Evolutionary conservation across 1,284 basidiomycete species (phyloP), one percentile per base, ranked within the genome.

Genomic region (Irpex sp.): DNA sequence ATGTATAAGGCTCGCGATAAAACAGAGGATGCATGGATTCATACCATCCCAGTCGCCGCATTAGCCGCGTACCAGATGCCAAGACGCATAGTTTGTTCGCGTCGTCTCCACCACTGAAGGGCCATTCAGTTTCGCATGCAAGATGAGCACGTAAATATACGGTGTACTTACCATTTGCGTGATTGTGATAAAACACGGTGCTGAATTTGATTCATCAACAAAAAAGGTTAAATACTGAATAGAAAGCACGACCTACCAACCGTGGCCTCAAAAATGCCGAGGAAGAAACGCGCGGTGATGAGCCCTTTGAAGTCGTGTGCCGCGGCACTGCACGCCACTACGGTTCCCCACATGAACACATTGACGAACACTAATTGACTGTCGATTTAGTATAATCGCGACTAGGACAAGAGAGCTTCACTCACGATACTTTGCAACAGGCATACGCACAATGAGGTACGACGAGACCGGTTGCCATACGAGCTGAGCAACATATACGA

Each of bases 401-500:
- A 39, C 21, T 5, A 19, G 18, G 4, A 36, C 35, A 21, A 21
- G 19, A 23, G 12, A 33, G n/a, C n/a, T 21, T 21, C 1, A 68
- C 71, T 42, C 61, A 73, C 77, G 62, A 58, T 76, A 79, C 65
- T 78, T 79, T 4, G 75, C 76, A 21, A 80, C 71, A 1, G 78
- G 79, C 23, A 80, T 67, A 57, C 69, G 71, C 58, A 81, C 78
- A 5, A 81, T 70, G 4, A 78, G 66, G 63, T 75, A 79, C 0
- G 78, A 77, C 9, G 79, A 78, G 4, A 77, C 64, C 3, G 77
- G 78, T 63, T 81, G 79, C 73, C 77, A 79, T 21, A 81, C 66
- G 12, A 80, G 68, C 61, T 80, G 77, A 0, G 78, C 78, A 16
- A 80, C 71, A 59, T 80, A 80, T 45, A 80, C 75, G 61, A 80